Evolutionary conservation across 768 basidiomycete genomes (phyloP).

Genomic region (Amanita jacksonii): DNA sequence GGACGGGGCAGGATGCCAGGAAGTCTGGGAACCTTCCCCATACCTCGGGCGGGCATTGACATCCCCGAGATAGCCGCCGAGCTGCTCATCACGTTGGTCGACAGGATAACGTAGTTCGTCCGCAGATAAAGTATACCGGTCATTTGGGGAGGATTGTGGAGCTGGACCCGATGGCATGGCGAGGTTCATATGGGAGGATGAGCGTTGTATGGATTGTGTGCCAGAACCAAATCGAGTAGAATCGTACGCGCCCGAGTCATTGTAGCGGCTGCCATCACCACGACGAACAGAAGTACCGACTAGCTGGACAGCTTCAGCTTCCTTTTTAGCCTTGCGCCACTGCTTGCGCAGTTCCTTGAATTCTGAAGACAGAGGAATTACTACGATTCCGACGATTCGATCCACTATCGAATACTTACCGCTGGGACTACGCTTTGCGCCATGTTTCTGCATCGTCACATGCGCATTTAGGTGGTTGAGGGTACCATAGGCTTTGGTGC

Average conservation of each 20-base stretch:
- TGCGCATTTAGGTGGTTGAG: slow-evolving; percentile 97
- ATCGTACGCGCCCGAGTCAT: slow-evolving; percentile 22
- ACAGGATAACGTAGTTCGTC: slow-evolving; percentile 24
- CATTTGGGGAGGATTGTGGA: slow-evolving; percentile 16
- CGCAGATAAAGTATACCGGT: slow-evolving; percentile 21
- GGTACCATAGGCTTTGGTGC: slow-evolving; percentile 84
- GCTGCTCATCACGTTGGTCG: slow-evolving; percentile 23
- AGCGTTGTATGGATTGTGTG: slow-evolving; percentile 17
- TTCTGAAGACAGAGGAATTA: slow-evolving; percentile 72
- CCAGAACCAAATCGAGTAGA: slow-evolving; percentile 21
- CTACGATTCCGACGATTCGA: slow-evolving; percentile 72
- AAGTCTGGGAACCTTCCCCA: slow-evolving; percentile 19
- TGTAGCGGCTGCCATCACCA: slow-evolving; percentile 20
- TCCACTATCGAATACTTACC: slow-evolving; percentile 42
- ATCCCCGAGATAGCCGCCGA: slow-evolving; percentile 16
- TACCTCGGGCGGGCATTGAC: slow-evolving; percentile 21
- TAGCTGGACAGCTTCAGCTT: slow-evolving; percentile 28
- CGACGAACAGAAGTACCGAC: slow-evolving; percentile 22
- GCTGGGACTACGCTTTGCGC: slow-evolving; percentile 76
- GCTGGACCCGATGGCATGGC: slow-evolving; percentile 20
- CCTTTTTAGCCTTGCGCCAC: slow-evolving; percentile 93
- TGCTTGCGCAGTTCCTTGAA: slow-evolving; percentile 97
- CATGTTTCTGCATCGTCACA: slow-evolving; percentile 98
- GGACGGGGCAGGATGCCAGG: slow-evolving; percentile 26
- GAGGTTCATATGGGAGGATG: slow-evolving; percentile 19